Evolutionary conservation across 2,329 filamentous ascomycete genomes (phyloP).

Genomic region (Stemphylium beticola): DNA sequence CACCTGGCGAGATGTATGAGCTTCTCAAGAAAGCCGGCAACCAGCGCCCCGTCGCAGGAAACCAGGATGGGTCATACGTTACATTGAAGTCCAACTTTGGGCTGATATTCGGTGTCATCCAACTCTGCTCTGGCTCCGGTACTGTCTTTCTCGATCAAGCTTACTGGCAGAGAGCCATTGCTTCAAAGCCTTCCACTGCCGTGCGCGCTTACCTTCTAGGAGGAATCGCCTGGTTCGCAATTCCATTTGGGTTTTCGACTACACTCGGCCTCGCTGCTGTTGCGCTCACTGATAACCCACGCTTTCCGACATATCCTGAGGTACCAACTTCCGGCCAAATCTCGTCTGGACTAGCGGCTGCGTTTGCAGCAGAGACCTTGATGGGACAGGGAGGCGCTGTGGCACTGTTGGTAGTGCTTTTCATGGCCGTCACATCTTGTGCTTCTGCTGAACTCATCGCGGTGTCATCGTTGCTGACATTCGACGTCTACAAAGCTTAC

Average conservation of each 20-base stretch:
- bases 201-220: conserved; percentile 47
- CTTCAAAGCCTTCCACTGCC: conserved; percentile 36
- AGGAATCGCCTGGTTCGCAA: conserved; percentile 57
- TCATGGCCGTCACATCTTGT: conserved; percentile 46
- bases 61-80: conserved; percentile 51
- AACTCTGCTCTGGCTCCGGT: conserved; percentile 47
- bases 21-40: conserved; percentile 46
- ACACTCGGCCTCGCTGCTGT: conserved; percentile 55
- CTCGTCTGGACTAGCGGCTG: conserved; percentile 36
- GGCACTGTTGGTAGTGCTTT: conserved; percentile 38
- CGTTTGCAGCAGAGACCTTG: conserved; percentile 38
- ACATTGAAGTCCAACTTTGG: conserved; percentile 52
- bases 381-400: conserved; percentile 40
- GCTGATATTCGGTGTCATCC: conserved; percentile 54
- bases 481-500: conserved; percentile 55
- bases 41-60: conserved; percentile 47
- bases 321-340: conserved; percentile 34
- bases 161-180: conserved; percentile 55
- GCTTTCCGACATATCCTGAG: conserved; percentile 53
- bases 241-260: conserved; percentile 56
- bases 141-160: conserved; percentile 54
- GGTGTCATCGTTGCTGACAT: conserved; percentile 50
- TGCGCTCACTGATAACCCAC: conserved; percentile 52
- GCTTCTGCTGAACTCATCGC: conserved; percentile 52
- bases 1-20: conserved; percentile 50